Evolutionary conservation across 2,329 filamentous ascomycete species (phyloP), one percentile per base, ranked within the genome.

Genomic region (Aspergillus ruber): DNA sequence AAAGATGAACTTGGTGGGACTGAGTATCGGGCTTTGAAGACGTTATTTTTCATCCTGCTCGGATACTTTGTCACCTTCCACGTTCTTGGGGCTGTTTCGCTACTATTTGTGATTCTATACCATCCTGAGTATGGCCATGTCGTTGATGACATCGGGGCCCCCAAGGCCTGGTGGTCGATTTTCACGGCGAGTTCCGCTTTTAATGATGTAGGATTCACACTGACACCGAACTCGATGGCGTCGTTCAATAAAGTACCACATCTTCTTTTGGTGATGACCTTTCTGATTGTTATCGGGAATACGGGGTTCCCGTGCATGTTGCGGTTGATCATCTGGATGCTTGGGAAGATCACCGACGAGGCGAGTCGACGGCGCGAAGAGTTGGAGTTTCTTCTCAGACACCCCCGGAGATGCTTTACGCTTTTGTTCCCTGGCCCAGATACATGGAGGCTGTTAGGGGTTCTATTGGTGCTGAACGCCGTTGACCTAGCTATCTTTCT

Each of bases 221-320:
- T 97, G 53, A 95, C 88, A 0, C 85, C 90, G 0, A 86, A 96
- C 67, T 95, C 89, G 58, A 95, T 97, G 90, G 80, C 83, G 40
- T 90, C 88, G 0, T 96, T 95, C 66, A 82, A 87, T 54, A 79
- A 75, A 10, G 86, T 88, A 1, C 75, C 84, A 5, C 84, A 88
- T 57, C 82, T 85, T 1, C 74, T 96, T 43, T 73, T 95, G 15
- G 63, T 90, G 42, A 84, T 89, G 70, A 84, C 82, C 13, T 93
- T 94, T 56, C 78, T 96, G 32, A 90, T 96, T 61, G 82, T 95
- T 50, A 86, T 94, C 50, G 90, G 90, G 47, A 96, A 96, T 61
- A 95, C 90, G 0, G 90, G 86, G 0, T 96, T 95, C 57, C 90
- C 90, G 0, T 86, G 91, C 60, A 89, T 95, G 84, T 78, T 96